phyloP scores from a whole-genome alignment of 1,284 basidiomycete species.

The Cystobasidium sp. region DNA sequence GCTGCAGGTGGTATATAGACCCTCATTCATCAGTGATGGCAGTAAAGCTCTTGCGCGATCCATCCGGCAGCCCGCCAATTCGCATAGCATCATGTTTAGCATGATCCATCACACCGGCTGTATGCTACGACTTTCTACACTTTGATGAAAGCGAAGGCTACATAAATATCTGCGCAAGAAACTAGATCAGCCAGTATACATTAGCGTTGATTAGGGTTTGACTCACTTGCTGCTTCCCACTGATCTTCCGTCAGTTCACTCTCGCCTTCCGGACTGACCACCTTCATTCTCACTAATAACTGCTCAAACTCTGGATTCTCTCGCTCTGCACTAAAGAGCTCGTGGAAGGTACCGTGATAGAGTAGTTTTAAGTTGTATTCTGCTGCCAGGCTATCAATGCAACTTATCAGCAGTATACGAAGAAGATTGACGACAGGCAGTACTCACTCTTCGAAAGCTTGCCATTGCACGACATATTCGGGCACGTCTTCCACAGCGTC shows the following conservation, averaged over 20 bases:
- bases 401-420: neutral
- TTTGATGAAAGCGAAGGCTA: constrained; percentile 80
- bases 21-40: too few relatives aligned
- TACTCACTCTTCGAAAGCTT: constrained; percentile 80
- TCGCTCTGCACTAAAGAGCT: constrained; percentile 78
- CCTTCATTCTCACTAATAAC: constrained; percentile 83
- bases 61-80: too few relatives aligned
- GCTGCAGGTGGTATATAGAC: too few relatives aligned
- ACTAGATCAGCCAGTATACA: neutral
- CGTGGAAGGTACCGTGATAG: constrained; percentile 87
- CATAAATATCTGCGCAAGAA: constrained; percentile 69
- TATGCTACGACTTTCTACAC: neutral
- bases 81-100: too few relatives aligned
- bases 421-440: neutral
- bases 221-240: constrained; percentile 94
- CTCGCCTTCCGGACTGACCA: constrained; percentile 78
- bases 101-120: too few relatives aligned
- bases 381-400: constrained; percentile 69
- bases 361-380: constrained; percentile 76
- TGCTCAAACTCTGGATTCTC: constrained; percentile 75
- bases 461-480: constrained; percentile 95
- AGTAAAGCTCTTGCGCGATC: too few relatives aligned
- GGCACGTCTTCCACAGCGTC: constrained; percentile 97
- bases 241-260: constrained; percentile 89
- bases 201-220: neutral